Evolutionary conservation across 139 green algal genomes (phyloP).

Genomic region (Coelastrella sp.): DNA sequence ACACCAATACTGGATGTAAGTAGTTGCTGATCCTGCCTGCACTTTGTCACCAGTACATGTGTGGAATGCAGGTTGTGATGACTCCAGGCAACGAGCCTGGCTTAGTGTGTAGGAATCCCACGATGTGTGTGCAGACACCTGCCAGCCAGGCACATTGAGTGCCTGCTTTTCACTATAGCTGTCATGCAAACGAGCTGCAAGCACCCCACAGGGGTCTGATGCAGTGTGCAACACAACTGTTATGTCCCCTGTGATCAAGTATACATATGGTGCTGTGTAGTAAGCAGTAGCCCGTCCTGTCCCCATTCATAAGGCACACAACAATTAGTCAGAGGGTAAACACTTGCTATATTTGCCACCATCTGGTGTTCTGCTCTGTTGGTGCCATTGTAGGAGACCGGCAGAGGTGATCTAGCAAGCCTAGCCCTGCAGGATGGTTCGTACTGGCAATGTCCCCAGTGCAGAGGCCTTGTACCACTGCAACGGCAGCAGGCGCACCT

Average conservation of each 20-base stretch:
- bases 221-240: no score
- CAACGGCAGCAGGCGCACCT: constrained; percentile 26
- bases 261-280: no score
- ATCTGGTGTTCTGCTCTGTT: background rate
- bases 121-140: no score
- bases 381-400: constrained; percentile 33
- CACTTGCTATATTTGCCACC: no score
- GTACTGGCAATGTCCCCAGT: constrained; percentile 32
- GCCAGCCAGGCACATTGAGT: no score
- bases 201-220: no score
- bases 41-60: background rate
- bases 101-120: no score
- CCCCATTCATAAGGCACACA: background rate
- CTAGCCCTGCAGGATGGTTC: constrained; percentile 29
- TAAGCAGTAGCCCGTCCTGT: no score
- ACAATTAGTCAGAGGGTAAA: background rate
- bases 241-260: no score
- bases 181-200: background rate
- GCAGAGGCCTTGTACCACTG: constrained; percentile 25
- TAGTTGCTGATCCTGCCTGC: background rate
- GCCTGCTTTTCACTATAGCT: background rate
- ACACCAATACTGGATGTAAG: constrained; percentile 26
- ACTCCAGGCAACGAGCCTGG: no score
- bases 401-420: background rate
- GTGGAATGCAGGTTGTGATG: background rate